Evolutionary conservation across 768 basidiomycete genomes (phyloP).

Genomic region (Piloderma croceum): DNA sequence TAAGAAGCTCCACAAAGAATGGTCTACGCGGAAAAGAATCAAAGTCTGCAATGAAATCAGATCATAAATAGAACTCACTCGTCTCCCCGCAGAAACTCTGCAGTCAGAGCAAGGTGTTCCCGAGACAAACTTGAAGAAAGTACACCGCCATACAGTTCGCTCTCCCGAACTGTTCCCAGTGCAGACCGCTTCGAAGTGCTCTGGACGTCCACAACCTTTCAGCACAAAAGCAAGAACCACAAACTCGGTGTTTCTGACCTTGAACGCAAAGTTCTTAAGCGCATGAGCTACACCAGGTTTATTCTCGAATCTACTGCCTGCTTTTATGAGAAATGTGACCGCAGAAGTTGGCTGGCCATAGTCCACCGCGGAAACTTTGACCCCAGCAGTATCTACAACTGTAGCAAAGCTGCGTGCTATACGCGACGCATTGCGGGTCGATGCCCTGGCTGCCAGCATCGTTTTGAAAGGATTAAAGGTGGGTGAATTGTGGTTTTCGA

Average conservation of each 20-base stretch:
- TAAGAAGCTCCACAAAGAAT: conserved; percentile 86
- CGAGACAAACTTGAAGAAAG: conserved; percentile 78
- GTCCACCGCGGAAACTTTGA: conserved; percentile 85
- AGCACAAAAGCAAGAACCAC: conserved; percentile 1
- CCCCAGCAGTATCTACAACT: conserved; percentile 69
- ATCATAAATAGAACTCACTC: too few species aligned
- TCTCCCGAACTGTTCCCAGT: conserved; percentile 85
- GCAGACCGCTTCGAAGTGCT: conserved; percentile 83
- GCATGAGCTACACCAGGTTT: conserved; percentile 89
- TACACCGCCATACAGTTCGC: conserved; percentile 90
- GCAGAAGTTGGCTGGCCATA: conserved; percentile 77
- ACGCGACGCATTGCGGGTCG: conserved; percentile 52
- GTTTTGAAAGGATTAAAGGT: conserved; percentile 29
- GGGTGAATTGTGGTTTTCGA: neutral
- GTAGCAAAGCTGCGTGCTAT: conserved; percentile 75
- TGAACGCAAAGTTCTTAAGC: conserved; percentile 98
- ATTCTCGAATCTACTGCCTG: conserved; percentile 83
- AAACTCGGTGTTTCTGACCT: conserved; percentile 78
- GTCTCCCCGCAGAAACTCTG: conserved; percentile 92
- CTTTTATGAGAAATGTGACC: conserved; percentile 88
- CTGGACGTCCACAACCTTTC: conserved; percentile 34
- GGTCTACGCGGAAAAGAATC: conserved; percentile 48
- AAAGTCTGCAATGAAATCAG: too few species aligned
- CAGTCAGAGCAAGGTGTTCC: conserved; percentile 89
- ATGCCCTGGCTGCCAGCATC: conserved; percentile 62